A percentile compares a stretch with the other conserved stretches of the same genome.
These are phyloP conservation scores for Calocybe indica DNA, from an alignment of 768 basidiomycete species.

Conservation along the genomic window DNA sequence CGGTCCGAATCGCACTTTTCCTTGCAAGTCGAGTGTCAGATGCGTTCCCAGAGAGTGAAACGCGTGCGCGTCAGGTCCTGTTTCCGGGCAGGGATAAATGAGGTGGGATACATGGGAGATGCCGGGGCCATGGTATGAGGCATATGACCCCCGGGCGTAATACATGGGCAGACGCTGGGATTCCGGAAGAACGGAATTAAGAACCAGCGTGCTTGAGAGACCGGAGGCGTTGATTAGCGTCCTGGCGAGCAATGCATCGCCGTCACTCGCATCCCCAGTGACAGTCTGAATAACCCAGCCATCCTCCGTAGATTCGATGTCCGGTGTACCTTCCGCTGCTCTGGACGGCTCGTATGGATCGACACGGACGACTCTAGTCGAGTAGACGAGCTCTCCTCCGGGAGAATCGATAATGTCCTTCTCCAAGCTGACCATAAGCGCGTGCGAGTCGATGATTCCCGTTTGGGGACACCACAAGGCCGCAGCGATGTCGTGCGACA, in stretches of 20 bases:
- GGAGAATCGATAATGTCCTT: conserved; percentile 72
- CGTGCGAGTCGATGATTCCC: conserved; percentile 87
- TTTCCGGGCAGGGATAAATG: conserved; percentile 87
- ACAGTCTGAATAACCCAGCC: conserved; percentile 90
- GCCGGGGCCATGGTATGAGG: conserved; percentile 80
- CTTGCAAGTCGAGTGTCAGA: conserved; percentile 79
- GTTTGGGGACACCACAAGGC: conserved; percentile 84
- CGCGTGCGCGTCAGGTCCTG: conserved; percentile 47
- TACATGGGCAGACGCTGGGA: conserved; percentile 63
- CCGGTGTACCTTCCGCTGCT: conserved; percentile 11
- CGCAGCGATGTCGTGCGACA: conserved; percentile 61
- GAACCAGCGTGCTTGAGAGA: conserved; percentile 61
- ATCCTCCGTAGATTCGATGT: conserved; percentile 28
- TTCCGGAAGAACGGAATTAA: conserved; percentile 62
- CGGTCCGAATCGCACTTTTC: conserved; percentile 87
- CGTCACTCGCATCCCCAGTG: conserved; percentile 38
- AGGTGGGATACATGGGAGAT: conserved; percentile 61
- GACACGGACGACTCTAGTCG: conserved; percentile 80
- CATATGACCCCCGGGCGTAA: conserved; percentile 83
- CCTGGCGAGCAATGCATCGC: conserved; percentile 64
- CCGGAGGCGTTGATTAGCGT: conserved; percentile 83
- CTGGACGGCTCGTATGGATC: conserved; percentile 47
- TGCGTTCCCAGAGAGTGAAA: conserved; percentile 92
- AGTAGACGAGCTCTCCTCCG: conserved; percentile 64
- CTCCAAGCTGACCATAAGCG: conserved; percentile 78